Conservation (phyloP, 108 stramenopile genomes). For the Skeletonema marinoi region DNA sequence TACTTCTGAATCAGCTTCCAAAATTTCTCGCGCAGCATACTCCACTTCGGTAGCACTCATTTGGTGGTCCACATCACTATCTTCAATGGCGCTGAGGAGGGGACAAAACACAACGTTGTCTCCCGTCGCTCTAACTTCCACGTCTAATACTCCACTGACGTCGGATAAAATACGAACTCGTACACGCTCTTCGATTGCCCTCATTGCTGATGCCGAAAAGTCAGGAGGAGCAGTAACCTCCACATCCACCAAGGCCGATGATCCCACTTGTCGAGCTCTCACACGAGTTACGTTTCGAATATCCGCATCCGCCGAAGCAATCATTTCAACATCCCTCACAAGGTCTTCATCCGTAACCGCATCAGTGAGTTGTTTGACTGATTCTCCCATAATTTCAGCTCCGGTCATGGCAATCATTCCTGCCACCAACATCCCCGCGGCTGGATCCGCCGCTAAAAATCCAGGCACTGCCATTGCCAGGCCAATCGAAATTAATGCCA, state of each 20-base stretch:
- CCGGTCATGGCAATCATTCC: conserved; percentile 95
- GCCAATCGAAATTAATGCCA: conserved; percentile 88
- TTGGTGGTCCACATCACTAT: conserved; percentile 29
- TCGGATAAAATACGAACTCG: conserved; percentile 38
- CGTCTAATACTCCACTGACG: conserved; percentile 46
- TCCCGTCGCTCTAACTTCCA: conserved; percentile 47
- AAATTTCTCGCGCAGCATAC: conserved; percentile 23
- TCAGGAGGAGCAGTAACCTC: conserved; percentile 48
- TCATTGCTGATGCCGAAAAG: conserved; percentile 63
- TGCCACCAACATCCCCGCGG: conserved; percentile 92
- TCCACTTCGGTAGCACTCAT: conserved; percentile 42
- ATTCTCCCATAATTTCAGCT: conserved; percentile 82
- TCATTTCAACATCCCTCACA: conserved; percentile 37
- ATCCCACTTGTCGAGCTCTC: conserved; percentile 80
- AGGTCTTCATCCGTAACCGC: conserved; percentile 62
- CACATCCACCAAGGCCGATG: conserved; percentile 70
- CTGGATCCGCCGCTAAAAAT: conserved; percentile 83
- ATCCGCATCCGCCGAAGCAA: conserved; percentile 52
- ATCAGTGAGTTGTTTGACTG: conserved; percentile 88
- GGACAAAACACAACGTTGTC: conserved; percentile 56
- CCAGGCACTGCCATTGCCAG: conserved; percentile 81
- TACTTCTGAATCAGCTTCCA: conserved; percentile 45
- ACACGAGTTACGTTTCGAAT: conserved; percentile 55
- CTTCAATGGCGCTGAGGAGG: conserved; percentile 44
- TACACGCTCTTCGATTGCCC: conserved; percentile 72